These are phyloP conservation scores for Candolleomyces efflorescens DNA, from an alignment of 768 basidiomycete genomes.

Conservation along the genomic window DNA sequence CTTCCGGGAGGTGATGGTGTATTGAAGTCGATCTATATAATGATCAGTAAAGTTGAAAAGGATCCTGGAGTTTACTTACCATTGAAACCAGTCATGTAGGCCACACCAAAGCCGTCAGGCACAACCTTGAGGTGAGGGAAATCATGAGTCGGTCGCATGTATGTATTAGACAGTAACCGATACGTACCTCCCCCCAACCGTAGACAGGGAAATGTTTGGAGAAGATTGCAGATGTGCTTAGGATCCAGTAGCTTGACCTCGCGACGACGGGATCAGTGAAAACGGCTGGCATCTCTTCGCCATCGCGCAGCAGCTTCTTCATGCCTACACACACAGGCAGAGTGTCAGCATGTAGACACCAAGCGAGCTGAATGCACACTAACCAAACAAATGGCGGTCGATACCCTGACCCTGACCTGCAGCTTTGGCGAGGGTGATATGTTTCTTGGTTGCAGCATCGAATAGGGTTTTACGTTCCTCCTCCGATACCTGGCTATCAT, in stretches of 20 bases:
- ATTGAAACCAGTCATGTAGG: conserved; percentile 89
- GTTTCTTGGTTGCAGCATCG: conserved; percentile 56
- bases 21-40: conserved; percentile 68
- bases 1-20: conserved; percentile 81
- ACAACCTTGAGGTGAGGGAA: conserved; percentile 53
- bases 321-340: conserved; percentile 44
- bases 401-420: conserved; percentile 71
- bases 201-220: conserved; percentile 82
- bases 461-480: conserved; percentile 53
- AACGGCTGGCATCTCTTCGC: conserved; percentile 62
- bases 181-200: conserved; percentile 87
- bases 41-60: background rate
- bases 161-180: background rate
- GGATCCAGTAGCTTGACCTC: conserved; percentile 76
- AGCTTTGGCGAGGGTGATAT: conserved; percentile 59
- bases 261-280: conserved; percentile 73
- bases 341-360: background rate
- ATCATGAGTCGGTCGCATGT: background rate
- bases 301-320: conserved; percentile 58
- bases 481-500: conserved; percentile 36
- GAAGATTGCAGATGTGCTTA: conserved; percentile 87
- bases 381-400: conserved; percentile 86
- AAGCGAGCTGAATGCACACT: conserved; percentile 12
- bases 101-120: conserved; percentile 90
- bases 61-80: conserved; percentile 38